phyloP scores from a whole-genome alignment of 306 rosid genomes.

The Hippophae gyantsensis region DNA sequence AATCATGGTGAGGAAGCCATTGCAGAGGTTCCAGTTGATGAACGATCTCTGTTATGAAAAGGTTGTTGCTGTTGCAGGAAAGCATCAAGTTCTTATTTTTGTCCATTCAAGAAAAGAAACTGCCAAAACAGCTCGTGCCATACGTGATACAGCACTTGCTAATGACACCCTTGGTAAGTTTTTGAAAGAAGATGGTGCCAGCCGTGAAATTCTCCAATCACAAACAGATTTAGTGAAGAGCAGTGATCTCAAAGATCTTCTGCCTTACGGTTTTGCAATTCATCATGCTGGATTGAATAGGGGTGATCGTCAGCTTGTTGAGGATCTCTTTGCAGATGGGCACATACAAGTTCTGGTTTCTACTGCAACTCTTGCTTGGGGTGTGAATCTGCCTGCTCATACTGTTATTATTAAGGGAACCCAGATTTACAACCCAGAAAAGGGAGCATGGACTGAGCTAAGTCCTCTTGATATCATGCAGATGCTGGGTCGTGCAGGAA shows the following conservation, averaged over 20 bases:
- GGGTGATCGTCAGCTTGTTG: conserved; percentile 88
- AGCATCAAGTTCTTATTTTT: conserved; percentile 91
- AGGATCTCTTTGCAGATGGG: conserved; percentile 90
- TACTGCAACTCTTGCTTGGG: conserved; percentile 98
- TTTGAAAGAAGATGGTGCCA: conserved; percentile 92
- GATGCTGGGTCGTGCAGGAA: conserved; percentile 98
- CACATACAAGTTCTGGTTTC: conserved; percentile 94
- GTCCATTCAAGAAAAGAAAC: conserved; percentile 97
- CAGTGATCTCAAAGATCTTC: conserved; percentile 89
- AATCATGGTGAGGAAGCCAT: conserved; percentile 82
- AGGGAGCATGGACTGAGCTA: conserved; percentile 96
- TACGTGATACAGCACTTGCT: conserved; percentile 86
- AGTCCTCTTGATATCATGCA: conserved; percentile 96
- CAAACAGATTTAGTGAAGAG: conserved; percentile 92
- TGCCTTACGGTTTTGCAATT: conserved; percentile 92
- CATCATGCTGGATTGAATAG: conserved; percentile 96
- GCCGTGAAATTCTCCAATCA: conserved; percentile 89
- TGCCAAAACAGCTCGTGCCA: conserved; percentile 97
- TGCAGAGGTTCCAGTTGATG: conserved; percentile 98
- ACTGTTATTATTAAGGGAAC: conserved; percentile 88
- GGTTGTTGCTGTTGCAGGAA: conserved; percentile 93
- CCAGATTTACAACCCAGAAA: conserved; percentile 87
- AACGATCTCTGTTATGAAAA: conserved; percentile 88
- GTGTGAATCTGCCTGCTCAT: conserved; percentile 93
- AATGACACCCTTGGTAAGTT: conserved; percentile 89